phyloP scores from a whole-genome alignment of 2,329 filamentous ascomycete genomes.

The Madurella mycetomatis region DNA sequence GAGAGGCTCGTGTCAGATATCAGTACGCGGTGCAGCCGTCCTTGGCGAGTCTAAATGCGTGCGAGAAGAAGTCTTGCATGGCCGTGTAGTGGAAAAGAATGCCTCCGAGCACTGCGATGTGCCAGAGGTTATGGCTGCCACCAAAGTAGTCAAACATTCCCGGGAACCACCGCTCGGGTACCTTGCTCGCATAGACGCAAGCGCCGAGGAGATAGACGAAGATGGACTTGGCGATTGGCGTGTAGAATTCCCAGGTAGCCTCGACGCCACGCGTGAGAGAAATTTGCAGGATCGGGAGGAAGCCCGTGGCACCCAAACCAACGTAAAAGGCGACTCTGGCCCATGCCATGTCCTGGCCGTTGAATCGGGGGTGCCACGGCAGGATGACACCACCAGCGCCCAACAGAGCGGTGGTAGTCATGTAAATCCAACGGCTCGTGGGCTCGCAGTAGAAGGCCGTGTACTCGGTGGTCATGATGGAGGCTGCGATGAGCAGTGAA shows the following conservation, averaged over 20 bases:
- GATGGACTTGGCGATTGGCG: slow-evolving; percentile 78
- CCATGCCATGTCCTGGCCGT: slow-evolving; percentile 89
- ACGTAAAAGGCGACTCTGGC: slow-evolving; percentile 88
- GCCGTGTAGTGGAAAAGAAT: slow-evolving; percentile 97
- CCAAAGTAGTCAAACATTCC: slow-evolving; percentile 94
- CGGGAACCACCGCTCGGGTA: slow-evolving; percentile 89
- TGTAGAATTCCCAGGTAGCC: slow-evolving; percentile 87
- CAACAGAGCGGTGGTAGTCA: slow-evolving; percentile 72
- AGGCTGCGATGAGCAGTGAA: slow-evolving; percentile 87
- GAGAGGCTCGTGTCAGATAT: background rate
- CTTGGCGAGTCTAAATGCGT: slow-evolving; percentile 65
- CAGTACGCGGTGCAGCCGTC: slow-evolving; percentile 54
- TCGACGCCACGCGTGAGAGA: slow-evolving; percentile 69
- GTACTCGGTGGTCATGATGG: slow-evolving; percentile 97
- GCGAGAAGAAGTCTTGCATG: slow-evolving; percentile 90
- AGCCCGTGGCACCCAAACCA: slow-evolving; percentile 79
- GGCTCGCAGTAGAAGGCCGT: slow-evolving; percentile 99
- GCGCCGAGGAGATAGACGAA: slow-evolving; percentile 83
- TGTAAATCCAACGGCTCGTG: slow-evolving; percentile 78
- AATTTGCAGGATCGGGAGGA: slow-evolving; percentile 83
- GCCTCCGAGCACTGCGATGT: slow-evolving; percentile 86
- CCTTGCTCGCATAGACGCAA: slow-evolving; percentile 81
- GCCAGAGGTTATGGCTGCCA: slow-evolving; percentile 96
- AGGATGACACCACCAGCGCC: slow-evolving; percentile 85
- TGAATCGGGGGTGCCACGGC: slow-evolving; percentile 95